A percentile compares a stretch with the other conserved stretches of the same genome.
phyloP scores from a whole-genome alignment of 331 rosid species.

The Cydonia oblonga region DNA sequence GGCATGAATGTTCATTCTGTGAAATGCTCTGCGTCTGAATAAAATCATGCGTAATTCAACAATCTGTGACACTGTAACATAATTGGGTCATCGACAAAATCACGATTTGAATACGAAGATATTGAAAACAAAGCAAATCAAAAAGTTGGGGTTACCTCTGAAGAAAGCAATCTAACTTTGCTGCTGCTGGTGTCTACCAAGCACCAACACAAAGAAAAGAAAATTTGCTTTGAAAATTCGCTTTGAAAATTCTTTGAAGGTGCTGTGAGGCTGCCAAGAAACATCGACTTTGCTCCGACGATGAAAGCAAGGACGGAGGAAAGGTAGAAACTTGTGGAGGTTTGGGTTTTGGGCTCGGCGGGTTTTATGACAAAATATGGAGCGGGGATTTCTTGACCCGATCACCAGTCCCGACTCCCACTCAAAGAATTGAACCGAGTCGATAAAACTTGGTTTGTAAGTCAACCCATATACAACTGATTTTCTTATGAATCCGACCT shows the following conservation, averaged over 20 bases:
- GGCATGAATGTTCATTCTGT: constrained; percentile 37
- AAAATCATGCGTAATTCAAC: constrained; percentile 18
- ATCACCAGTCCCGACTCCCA: too few relatives aligned
- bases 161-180: neutral
- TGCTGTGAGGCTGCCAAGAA: neutral
- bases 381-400: neutral
- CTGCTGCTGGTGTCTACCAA: neutral
- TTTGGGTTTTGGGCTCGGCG: neutral
- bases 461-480: too few relatives aligned
- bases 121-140: neutral
- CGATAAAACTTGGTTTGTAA: too few relatives aligned
- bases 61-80: neutral
- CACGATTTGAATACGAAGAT: neutral
- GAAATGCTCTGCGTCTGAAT: constrained; percentile 11
- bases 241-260: neutral
- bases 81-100: neutral
- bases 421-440: too few relatives aligned
- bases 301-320: neutral
- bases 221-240: neutral
- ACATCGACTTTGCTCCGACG: neutral
- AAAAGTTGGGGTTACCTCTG: neutral
- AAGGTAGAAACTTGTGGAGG: neutral
- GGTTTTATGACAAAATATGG: neutral
- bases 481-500: too few relatives aligned
- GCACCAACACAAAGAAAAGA: neutral